Percentiles rank a stretch among this genome's conserved stretches.
These are phyloP conservation scores for Umbelopsis sp. DNA, from an alignment of 371 early-diverging fungal genomes.

Conservation along the genomic window DNA sequence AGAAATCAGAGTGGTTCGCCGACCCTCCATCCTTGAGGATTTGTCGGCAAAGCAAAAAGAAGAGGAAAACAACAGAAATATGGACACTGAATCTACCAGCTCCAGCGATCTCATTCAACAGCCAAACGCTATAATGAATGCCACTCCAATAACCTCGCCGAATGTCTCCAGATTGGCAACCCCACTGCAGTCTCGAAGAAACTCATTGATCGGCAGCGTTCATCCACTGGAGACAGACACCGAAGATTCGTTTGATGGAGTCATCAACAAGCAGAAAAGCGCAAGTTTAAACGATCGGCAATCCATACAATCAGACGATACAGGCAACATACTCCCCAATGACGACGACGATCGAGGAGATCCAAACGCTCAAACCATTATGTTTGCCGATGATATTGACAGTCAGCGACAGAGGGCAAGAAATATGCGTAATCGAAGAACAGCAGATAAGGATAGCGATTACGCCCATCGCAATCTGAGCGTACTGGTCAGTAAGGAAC, in stretches of 20 bases:
- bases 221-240: conserved; percentile 1
- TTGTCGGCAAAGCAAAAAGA: conserved; percentile 23
- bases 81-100: conserved; percentile 11
- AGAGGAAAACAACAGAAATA: conserved; percentile 28
- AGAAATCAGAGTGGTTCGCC: background rate
- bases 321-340: background rate
- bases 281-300: too few species aligned
- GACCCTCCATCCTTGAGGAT: conserved; percentile 5
- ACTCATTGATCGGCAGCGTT: background rate
- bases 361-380: conserved; percentile 36
- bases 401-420: conserved; percentile 45
- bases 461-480: background rate
- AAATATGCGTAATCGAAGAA: conserved; percentile 36
- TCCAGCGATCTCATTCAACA: background rate
- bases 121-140: background rate
- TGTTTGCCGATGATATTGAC: conserved; percentile 48
- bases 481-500: conserved; percentile 35
- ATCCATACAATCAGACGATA: background rate
- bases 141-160: background rate
- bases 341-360: background rate
- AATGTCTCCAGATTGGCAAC: background rate
- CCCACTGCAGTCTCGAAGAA: background rate
- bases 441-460: background rate
- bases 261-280: too few species aligned
- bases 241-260: background rate